Base-by-base conservation (phyloP, 805 yeast species). In the Candida rishiriensis region DNA sequence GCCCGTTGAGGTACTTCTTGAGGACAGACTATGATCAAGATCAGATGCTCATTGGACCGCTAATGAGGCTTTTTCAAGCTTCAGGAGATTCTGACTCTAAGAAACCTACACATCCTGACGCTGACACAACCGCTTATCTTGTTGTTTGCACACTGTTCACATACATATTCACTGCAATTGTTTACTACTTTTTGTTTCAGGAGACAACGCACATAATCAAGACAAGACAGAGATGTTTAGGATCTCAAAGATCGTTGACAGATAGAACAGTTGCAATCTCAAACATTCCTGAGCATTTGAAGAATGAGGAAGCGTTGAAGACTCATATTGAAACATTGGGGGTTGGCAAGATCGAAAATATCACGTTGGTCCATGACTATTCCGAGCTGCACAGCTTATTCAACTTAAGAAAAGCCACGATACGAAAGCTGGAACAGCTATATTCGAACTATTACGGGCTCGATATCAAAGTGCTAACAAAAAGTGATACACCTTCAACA, bases 121-220 rank as follows among this genome's bases (percentile, higher is more conserved):
- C 59, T 44, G 52, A 63, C 34, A 64, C 68, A 3, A 37, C 52
- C 1, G 41, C 51, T 2, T 78, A 70, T 55, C 60, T 78, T 29
- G 70, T 80, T 70, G 70, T 75, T 11, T 78, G 78, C 50, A 76
- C 81, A 1, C 51, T 75, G 1, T 79, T 78, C 69, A 78, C 83
- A 2, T 79, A 78, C 55, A 49, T 70, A 12, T 79, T 79, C 59
- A 72, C 81, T 2, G 59, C 63, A 2, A 62, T 78, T 10, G 76
- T 76, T 26, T 73, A 69, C 48, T 65, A 64, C 44, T 71, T 68
- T 49, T 51, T 78, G 18, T 72, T 70, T 51, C 65, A 65, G 39
- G 75, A 68, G 55, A 79, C 84, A 16, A 64, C 67, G 13, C 64
- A 63, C 42, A 75, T 79, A 30, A 69, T 79, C 39, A 69, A 69